These are phyloP conservation scores for Chlamydomonas sphaeroides DNA, from an alignment of 139 green algal genomes.

Conservation along the genomic window DNA sequence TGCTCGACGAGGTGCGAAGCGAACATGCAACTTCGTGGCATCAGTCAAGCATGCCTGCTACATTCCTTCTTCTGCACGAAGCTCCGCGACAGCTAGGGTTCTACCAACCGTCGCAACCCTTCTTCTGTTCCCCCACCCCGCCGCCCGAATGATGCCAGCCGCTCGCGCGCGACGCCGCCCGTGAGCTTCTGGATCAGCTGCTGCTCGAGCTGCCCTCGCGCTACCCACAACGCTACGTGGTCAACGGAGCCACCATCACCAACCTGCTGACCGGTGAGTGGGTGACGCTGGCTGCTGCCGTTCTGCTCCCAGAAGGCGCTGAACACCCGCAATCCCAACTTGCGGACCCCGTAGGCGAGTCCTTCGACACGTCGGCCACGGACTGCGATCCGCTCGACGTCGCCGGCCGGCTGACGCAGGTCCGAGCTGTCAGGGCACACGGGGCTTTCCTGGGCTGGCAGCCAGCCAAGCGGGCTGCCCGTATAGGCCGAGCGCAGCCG, in stretches of 20 bases:
- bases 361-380: neutral
- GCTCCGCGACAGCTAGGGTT: neutral
- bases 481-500: too few species aligned
- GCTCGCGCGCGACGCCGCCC: neutral
- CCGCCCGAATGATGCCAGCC: neutral
- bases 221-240: neutral
- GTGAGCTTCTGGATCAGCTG: constrained; percentile 27
- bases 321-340: neutral
- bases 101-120: too few species aligned
- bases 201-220: neutral
- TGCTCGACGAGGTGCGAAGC: neutral
- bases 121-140: too few species aligned
- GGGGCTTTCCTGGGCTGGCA: neutral
- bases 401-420: constrained; percentile 1
- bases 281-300: too few species aligned
- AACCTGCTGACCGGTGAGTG: constrained; percentile 13
- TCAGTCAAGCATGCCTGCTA: neutral
- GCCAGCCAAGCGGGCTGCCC: too few species aligned
- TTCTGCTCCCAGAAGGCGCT: neutral
- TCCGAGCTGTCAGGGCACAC: neutral
- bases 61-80: neutral
- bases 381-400: constrained; percentile 11
- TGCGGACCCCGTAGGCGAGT: neutral
- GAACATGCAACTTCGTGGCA: neutral
- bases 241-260: neutral